Conservation (phyloP, 805 yeast genomes). For the Kregervanrija delftensis region DNA sequence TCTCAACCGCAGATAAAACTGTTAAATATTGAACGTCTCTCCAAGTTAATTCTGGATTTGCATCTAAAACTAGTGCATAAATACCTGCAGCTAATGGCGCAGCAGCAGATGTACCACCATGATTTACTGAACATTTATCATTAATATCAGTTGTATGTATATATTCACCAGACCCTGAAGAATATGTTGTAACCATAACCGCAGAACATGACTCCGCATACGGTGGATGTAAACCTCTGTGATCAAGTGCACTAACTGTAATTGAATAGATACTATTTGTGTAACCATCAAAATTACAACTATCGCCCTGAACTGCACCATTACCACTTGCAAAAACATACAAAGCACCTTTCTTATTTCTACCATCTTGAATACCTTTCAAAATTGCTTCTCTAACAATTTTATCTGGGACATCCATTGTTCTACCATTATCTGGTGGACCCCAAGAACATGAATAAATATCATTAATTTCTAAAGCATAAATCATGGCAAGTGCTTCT, state of each 20-base stretch:
- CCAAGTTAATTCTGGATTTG: constrained; percentile 89
- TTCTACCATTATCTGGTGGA: constrained; percentile 85
- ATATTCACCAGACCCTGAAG: constrained; percentile 84
- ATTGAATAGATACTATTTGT: constrained; percentile 93
- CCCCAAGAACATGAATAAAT: constrained; percentile 99
- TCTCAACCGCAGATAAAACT: constrained; percentile 60
- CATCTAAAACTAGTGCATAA: constrained; percentile 72
- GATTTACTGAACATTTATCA: constrained; percentile 59
- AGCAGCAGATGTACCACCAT: constrained; percentile 98
- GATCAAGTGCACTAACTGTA: constrained; percentile 91
- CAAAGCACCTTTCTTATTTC: constrained; percentile 73
- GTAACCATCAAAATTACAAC: constrained; percentile 95
- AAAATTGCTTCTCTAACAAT: constrained; percentile 75
- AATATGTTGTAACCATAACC: constrained; percentile 86
- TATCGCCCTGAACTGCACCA: constrained; percentile 78
- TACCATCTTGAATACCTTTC: constrained; percentile 80
- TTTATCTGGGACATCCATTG: constrained; percentile 78
- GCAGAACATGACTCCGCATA: constrained; percentile 94
- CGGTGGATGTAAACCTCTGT: constrained; percentile 76
- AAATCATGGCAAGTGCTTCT: constrained; percentile 83
- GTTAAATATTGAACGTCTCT: constrained; percentile 87
- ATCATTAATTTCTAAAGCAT: constrained; percentile 77
- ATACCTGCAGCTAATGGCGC: constrained; percentile 99
- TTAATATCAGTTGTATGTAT: constrained; percentile 83
- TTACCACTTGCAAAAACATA: constrained; percentile 97